A percentile compares a stretch with the other conserved stretches of the same genome.
Evolutionary conservation across 345 rosid genomes (phyloP).

Genomic region (Lumnitzera littorea): DNA sequence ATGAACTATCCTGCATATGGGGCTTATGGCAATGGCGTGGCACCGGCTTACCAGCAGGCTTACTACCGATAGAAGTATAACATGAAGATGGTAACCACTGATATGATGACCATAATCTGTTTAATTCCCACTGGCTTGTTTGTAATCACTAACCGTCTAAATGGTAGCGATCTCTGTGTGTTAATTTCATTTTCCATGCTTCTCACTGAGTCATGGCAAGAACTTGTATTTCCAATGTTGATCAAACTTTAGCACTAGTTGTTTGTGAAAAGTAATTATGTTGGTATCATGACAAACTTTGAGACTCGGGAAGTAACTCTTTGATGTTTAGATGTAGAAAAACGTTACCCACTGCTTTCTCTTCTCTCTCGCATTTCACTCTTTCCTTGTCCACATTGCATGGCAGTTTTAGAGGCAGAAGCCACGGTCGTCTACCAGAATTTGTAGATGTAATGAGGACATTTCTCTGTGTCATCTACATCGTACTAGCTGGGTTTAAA

Average conservation of each 20-base stretch:
- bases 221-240: conserved; percentile 56
- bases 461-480: too few species aligned
- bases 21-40: conserved; percentile 44
- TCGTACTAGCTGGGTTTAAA: too few species aligned
- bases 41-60: conserved; percentile 77
- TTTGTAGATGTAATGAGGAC: too few species aligned
- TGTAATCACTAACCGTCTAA: conserved; percentile 76
- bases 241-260: conserved; percentile 48
- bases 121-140: conserved; percentile 20
- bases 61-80: conserved; percentile 67
- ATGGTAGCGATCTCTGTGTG: conserved; percentile 57
- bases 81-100: conserved; percentile 69
- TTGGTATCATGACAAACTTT: conserved; percentile 25
- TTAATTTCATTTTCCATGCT: conserved; percentile 34
- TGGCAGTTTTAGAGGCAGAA: too few species aligned
- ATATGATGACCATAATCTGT: conserved; percentile 39
- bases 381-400: too few species aligned
- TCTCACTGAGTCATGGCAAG: conserved; percentile 32
- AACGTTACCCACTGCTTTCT: too few species aligned
- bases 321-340: neutral
- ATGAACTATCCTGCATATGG: conserved; percentile 58
- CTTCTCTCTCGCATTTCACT: too few species aligned
- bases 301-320: conserved; percentile 9
- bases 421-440: too few species aligned
- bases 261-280: conserved; percentile 36